Evolutionary conservation across 305 asterid species (phyloP).

Genomic region (Stenogyne calaminthoides): DNA sequence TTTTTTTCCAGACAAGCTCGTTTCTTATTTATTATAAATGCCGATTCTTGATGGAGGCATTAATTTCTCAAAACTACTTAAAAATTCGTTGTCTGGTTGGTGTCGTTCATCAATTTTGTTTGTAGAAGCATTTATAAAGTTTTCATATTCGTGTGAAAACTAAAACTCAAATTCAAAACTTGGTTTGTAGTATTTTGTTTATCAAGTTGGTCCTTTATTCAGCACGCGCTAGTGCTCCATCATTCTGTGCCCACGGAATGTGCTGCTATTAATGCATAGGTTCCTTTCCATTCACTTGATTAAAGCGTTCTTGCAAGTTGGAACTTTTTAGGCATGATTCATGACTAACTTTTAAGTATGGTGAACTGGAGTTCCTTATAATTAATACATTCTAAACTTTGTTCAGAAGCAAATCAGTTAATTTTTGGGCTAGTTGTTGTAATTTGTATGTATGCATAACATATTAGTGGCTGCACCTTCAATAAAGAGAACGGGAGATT

Average conservation of each 20-base stretch:
- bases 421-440: neutral
- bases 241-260: neutral
- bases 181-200: neutral
- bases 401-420: neutral
- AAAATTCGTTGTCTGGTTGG: neutral
- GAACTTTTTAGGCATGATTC: neutral
- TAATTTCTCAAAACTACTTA: neutral
- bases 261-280: neutral
- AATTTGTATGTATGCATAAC: neutral
- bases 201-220: neutral
- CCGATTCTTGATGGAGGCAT: neutral
- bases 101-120: neutral
- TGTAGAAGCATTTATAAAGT: neutral
- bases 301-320: neutral
- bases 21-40: neutral
- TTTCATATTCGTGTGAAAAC: neutral
- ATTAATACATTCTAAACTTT: neutral
- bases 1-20: no score
- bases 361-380: neutral
- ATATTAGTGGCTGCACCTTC: constrained; percentile 9
- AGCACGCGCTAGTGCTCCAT: neutral
- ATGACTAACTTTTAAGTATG: neutral
- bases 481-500: neutral
- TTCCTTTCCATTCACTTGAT: neutral
- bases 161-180: neutral